Evolutionary conservation across 805 yeast genomes (phyloP), one percentile per base, ranked within the genome.

Genomic region (Candida yuanshanica): DNA sequence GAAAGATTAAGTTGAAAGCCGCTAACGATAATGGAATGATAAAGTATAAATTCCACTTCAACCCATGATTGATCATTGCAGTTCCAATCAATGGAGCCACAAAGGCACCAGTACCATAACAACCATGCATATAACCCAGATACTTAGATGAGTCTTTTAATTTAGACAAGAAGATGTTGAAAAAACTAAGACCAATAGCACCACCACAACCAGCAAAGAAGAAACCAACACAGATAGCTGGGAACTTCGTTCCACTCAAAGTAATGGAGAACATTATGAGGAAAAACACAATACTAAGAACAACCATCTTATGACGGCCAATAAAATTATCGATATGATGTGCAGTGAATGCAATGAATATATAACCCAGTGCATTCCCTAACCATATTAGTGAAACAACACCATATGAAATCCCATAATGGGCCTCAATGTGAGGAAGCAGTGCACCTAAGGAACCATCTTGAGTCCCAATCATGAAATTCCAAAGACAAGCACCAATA

Each of bases 51-150:
- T 86, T 81, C 40, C 25, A 16, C 18, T 27, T 24, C 23, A 50
- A 53, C 4, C 77, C 78, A 1, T 55, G 46, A 34, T 68, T 63
- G 13, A 76, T 69, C 69, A 80, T 64, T 0, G 70, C 60, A 0
- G 83, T 77, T 4, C 79, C 80, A 21, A 77, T 59, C 33, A 79
- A 54, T 2, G 88, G 87, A 5, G 83, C 69, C 2, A 75, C 44
- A 6, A 79, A 70, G 2, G 85, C 87, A 10, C 87, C 87, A 3
- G 75, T 32, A 2, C 88, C 88, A 54, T 80, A 81, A 9, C 63
- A 51, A 0, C 82, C 86, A 57, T 81, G 87, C 50, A 70, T 69
- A 35, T 64, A 59, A 1, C 84, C 80, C 34, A 79, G 58, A 46
- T 70, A 71, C 24, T 65, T 65, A 7, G 80, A 68, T 14, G 73